phyloP scores from a whole-genome alignment of 345 rosid species.

The Punica granatum region DNA sequence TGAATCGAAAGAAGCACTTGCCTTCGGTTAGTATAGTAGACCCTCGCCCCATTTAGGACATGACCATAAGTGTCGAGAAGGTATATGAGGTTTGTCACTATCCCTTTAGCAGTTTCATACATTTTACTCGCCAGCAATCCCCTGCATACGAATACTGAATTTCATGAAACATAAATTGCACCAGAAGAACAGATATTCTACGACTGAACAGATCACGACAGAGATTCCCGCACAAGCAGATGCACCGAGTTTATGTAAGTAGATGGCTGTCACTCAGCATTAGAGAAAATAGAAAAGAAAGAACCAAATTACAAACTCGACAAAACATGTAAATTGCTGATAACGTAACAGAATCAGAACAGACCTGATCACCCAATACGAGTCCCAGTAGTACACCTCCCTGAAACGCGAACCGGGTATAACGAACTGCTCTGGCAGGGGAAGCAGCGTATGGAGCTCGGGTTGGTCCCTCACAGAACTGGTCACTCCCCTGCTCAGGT shows the following conservation, averaged over 20 bases:
- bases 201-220: too few species aligned
- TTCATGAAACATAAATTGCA: background rate
- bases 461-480: slow-evolving; percentile 38
- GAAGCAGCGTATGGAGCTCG: slow-evolving; percentile 66
- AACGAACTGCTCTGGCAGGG: slow-evolving; percentile 55
- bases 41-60: slow-evolving; percentile 73
- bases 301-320: too few species aligned
- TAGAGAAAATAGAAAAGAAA: too few species aligned
- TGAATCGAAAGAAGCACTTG: slow-evolving; percentile 11
- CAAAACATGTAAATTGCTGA: too few species aligned
- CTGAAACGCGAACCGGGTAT: slow-evolving; percentile 83
- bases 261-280: too few species aligned
- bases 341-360: background rate
- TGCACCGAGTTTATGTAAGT: too few species aligned
- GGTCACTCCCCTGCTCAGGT: slow-evolving; percentile 52
- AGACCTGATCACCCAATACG: slow-evolving; percentile 86
- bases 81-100: slow-evolving; percentile 64
- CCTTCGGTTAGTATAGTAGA: slow-evolving; percentile 87
- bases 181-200: background rate
- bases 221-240: too few species aligned
- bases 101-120: slow-evolving; percentile 64
- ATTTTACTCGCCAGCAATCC: slow-evolving; percentile 86
- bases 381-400: slow-evolving; percentile 97
- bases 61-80: slow-evolving; percentile 64
- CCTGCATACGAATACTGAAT: slow-evolving; percentile 28